phyloP scores from a whole-genome alignment of 2,329 filamentous ascomycete genomes.

The Metarhizium album region DNA sequence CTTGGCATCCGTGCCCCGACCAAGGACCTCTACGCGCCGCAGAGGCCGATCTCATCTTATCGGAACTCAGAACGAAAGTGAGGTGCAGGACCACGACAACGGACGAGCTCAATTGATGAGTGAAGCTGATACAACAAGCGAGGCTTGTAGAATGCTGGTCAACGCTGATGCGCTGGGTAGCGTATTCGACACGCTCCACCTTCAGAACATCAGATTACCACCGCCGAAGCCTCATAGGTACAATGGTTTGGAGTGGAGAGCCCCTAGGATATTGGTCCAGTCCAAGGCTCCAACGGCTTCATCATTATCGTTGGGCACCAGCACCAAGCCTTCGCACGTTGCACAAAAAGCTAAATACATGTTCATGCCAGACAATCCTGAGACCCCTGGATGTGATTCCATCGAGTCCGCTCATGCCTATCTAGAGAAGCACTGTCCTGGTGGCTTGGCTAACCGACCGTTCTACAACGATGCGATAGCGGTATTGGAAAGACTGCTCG shows the following conservation, averaged over 20 bases:
- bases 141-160: not conserved
- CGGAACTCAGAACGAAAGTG: not conserved
- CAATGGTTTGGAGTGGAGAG: not conserved
- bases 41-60: constrained; percentile 11
- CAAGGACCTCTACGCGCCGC: constrained; percentile 18
- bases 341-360: not conserved
- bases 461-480: constrained; percentile 6
- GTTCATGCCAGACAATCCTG: not conserved
- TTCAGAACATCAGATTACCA: constrained; percentile 1
- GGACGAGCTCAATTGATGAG: not conserved
- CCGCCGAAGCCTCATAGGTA: not conserved
- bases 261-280: not conserved
- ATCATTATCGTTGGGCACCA: not conserved
- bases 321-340: not conserved
- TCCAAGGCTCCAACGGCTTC: not conserved
- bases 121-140: not conserved
- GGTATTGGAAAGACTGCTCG: constrained; percentile 6
- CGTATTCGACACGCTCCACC: constrained; percentile 2
- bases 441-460: not conserved
- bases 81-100: constrained; percentile 1
- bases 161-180: not conserved
- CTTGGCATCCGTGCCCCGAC: constrained; percentile 8
- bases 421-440: not conserved
- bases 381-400: not conserved
- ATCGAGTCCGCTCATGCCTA: constrained; percentile 3